phyloP scores from a whole-genome alignment of 2,329 filamentous ascomycete species.

The Scedosporium dehoogii region DNA sequence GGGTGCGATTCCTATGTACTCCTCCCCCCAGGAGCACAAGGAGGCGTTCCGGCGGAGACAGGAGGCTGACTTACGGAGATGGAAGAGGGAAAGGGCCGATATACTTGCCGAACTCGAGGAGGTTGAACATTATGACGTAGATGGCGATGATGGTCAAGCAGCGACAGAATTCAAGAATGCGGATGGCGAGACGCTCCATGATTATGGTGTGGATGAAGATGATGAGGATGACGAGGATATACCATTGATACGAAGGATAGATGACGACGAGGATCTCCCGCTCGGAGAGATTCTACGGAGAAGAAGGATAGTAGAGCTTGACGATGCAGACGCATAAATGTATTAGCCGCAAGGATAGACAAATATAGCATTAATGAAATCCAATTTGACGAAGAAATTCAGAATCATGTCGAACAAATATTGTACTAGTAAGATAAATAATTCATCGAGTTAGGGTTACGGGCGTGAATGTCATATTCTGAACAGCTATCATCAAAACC shows the following conservation, averaged over 20 bases:
- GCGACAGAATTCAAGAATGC: slow-evolving; percentile 58
- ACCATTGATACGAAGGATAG: slow-evolving; percentile 8
- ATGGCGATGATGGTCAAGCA: slow-evolving; percentile 26
- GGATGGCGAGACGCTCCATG: slow-evolving; percentile 63
- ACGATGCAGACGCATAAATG: background rate
- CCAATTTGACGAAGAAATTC: background rate
- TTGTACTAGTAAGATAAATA: background rate
- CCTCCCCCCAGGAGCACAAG: slow-evolving; percentile 32
- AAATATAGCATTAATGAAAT: background rate
- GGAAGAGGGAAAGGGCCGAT: slow-evolving; percentile 36
- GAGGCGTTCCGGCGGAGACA: slow-evolving; percentile 41
- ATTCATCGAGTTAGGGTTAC: background rate
- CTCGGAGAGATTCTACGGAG: slow-evolving; percentile 56
- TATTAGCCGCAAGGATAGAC: background rate
- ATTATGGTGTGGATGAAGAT: slow-evolving; percentile 75
- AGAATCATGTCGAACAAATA: background rate
- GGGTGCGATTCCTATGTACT: slow-evolving; percentile 19
- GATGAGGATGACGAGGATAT: slow-evolving; percentile 33
- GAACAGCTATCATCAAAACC: background rate
- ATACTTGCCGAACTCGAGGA: slow-evolving; percentile 29
- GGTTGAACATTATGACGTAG: slow-evolving; percentile 41
- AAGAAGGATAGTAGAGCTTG: slow-evolving; percentile 27
- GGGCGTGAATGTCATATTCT: background rate
- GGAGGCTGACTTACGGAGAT: slow-evolving; percentile 32
- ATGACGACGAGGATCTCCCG: slow-evolving; percentile 52